Conservation (phyloP, 768 basidiomycete genomes). For the Trametes cubensis region DNA sequence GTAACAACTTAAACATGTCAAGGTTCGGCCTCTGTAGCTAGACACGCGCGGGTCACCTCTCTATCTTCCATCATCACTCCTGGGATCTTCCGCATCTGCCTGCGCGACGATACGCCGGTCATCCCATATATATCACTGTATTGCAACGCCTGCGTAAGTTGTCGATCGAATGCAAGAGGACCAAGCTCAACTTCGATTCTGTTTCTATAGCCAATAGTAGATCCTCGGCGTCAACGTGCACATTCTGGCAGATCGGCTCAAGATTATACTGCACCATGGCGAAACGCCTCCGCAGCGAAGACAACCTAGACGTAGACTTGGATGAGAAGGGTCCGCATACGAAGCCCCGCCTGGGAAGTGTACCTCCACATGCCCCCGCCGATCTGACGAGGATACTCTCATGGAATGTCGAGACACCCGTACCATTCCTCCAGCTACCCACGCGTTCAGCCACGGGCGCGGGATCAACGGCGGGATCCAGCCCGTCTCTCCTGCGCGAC, state of each 20-base stretch:
- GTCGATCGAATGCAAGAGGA: no score
- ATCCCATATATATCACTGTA: no score
- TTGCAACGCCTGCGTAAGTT: no score
- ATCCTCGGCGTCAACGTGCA: not conserved
- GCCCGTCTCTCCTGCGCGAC: slow-evolving; percentile 26
- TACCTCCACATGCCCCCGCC: not conserved
- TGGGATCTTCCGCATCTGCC: no score
- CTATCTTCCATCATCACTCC: no score
- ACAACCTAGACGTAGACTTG: not conserved
- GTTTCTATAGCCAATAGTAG: no score
- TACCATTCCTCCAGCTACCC: slow-evolving; percentile 29
- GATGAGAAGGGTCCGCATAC: not conserved
- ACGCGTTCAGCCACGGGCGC: slow-evolving; percentile 16
- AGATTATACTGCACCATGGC: not conserved
- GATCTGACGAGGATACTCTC: slow-evolving; percentile 23
- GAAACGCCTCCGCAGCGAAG: slow-evolving; percentile 17
- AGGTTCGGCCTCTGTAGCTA: no score
- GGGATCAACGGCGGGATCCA: slow-evolving; percentile 14
- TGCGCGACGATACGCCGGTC: no score
- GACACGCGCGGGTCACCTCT: no score
- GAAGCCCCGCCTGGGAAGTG: not conserved
- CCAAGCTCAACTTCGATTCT: no score
- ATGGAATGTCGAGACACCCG: slow-evolving; percentile 33
- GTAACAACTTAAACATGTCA: no score
- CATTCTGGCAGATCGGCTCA: not conserved